These are phyloP conservation scores for Clohesyomyces aquaticus DNA, from an alignment of 495 filamentous ascomycete genomes.

Conservation along the genomic window DNA sequence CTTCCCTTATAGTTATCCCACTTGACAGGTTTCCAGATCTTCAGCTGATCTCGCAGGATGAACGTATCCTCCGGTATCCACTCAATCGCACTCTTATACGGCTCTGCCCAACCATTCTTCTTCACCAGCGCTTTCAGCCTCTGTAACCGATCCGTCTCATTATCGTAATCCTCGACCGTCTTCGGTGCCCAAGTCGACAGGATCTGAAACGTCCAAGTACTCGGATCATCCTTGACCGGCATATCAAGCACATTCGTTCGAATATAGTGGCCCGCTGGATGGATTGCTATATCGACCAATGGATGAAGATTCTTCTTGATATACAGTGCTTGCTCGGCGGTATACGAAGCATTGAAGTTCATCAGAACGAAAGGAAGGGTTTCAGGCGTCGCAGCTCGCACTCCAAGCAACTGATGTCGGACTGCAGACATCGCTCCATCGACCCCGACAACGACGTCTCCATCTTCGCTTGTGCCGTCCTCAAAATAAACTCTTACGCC, in stretches of 20 bases:
- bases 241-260: constrained; percentile 35
- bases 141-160: constrained; percentile 45
- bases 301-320: constrained; percentile 41
- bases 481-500: constrained; percentile 35
- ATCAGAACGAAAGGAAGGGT: constrained; percentile 26
- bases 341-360: constrained; percentile 43
- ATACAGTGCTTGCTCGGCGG: constrained; percentile 45
- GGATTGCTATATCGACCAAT: constrained; percentile 41
- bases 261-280: constrained; percentile 37
- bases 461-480: constrained; percentile 33
- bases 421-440: constrained; percentile 40
- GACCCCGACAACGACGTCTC: constrained; percentile 35
- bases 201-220: constrained; percentile 49
- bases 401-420: constrained; percentile 34
- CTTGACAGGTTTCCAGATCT: constrained; percentile 49
- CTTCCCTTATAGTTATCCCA: constrained; percentile 56
- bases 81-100: constrained; percentile 49
- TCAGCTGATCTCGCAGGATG: constrained; percentile 47
- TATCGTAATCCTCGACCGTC: constrained; percentile 28
- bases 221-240: constrained; percentile 44
- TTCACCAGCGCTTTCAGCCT: constrained; percentile 48
- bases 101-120: constrained; percentile 46
- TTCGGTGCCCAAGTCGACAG: constrained; percentile 46
- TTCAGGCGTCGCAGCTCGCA: constrained; percentile 20
- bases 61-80: constrained; percentile 53